Conservation (phyloP, 179 eudicot species). For the Silene noctiflora region DNA sequence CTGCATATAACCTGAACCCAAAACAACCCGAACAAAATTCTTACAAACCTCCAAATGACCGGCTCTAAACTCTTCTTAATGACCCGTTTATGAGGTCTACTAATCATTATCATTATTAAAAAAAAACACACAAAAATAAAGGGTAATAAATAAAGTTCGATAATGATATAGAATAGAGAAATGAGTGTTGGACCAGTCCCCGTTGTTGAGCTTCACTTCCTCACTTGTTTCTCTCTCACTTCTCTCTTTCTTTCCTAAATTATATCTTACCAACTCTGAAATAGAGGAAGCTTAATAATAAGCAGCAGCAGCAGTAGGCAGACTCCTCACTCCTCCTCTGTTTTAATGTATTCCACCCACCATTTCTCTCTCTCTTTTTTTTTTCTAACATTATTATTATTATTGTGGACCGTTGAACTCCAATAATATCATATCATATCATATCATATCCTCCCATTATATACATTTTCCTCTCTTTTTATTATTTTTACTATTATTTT, state of each 20-base stretch:
- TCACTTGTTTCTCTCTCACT: background rate
- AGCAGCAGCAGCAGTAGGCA: background rate
- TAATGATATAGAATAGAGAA: background rate
- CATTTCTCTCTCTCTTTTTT: constrained; percentile 9
- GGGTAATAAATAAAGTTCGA: too few relatives aligned
- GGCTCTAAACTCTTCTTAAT: too few relatives aligned
- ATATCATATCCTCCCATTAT: background rate
- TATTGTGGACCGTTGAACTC: background rate
- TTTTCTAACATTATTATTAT: too few relatives aligned
- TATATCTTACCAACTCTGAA: constrained; percentile 31
- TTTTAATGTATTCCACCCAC: constrained; percentile 45
- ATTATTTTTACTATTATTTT: too few relatives aligned
- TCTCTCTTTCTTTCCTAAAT: background rate
- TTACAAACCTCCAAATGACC: too few relatives aligned
- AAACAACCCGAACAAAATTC: too few relatives aligned
- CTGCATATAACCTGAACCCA: too few relatives aligned
- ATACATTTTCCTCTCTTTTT: background rate
- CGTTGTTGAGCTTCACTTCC: background rate
- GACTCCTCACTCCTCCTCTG: background rate
- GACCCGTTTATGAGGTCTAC: too few relatives aligned
- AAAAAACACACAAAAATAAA: too few relatives aligned
- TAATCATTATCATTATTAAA: too few relatives aligned
- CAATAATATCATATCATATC: background rate
- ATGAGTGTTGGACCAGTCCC: background rate
- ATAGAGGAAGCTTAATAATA: constrained; percentile 30